These are phyloP conservation scores for Papiliotrema laurentii DNA, from an alignment of 1,284 basidiomycete genomes.

Conservation along the genomic window DNA sequence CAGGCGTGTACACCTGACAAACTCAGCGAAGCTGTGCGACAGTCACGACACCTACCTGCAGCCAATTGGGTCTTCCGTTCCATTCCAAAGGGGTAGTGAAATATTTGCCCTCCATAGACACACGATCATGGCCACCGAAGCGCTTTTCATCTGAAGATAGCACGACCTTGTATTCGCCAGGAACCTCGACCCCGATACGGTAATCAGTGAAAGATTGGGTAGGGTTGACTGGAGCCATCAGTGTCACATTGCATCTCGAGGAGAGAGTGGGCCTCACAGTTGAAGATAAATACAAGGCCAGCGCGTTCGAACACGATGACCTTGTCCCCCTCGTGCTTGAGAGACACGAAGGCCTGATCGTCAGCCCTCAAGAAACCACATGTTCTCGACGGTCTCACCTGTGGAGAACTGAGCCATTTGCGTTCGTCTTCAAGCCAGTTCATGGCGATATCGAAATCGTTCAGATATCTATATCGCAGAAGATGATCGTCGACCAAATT, in stretches of 20 bases:
- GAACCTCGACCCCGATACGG: constrained; percentile 77
- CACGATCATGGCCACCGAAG: constrained; percentile 85
- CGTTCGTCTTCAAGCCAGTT: constrained; percentile 74
- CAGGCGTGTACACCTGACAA: constrained; percentile 69
- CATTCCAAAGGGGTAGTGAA: constrained; percentile 83
- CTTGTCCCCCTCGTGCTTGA: constrained; percentile 90
- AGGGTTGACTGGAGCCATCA: constrained; percentile 59
- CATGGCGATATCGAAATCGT: constrained; percentile 92
- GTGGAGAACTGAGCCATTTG: constrained; percentile 78
- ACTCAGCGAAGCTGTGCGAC: background rate
- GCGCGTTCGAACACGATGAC: constrained; percentile 90
- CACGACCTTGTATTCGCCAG: constrained; percentile 80
- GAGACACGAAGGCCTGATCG: constrained; percentile 75
- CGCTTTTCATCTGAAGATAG: constrained; percentile 78
- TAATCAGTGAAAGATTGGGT: constrained; percentile 86
- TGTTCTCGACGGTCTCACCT: constrained; percentile 52
- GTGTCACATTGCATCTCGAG: background rate
- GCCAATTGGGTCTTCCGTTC: constrained; percentile 84
- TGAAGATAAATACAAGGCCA: constrained; percentile 90
- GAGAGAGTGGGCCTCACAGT: constrained; percentile 53
- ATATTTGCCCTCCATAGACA: constrained; percentile 62
- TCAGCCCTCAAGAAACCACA: background rate
- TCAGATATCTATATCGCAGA: constrained; percentile 86
- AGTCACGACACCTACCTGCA: constrained; percentile 57
- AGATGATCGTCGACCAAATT: constrained; percentile 82